phyloP scores from a whole-genome alignment of 2,329 filamentous ascomycete species.

The Emmonsiellopsis sp. region DNA sequence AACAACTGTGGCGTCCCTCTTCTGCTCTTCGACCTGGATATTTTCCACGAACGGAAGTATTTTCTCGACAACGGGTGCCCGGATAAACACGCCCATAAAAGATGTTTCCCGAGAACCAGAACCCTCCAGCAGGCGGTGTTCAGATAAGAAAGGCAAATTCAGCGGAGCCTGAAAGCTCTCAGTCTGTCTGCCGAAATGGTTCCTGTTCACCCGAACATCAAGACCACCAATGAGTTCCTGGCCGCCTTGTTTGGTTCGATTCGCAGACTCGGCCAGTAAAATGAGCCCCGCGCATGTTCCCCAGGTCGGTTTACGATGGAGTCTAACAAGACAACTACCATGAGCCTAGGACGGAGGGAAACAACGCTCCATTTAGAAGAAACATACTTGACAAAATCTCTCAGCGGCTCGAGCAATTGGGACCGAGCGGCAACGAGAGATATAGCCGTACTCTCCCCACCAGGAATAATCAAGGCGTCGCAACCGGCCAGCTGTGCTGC shows the following conservation, averaged over 20 bases:
- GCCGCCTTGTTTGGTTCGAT: slow-evolving; percentile 78
- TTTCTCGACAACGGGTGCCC: slow-evolving; percentile 85
- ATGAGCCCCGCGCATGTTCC: slow-evolving; percentile 95
- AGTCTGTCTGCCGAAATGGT: slow-evolving; percentile 88
- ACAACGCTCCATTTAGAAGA: neutral
- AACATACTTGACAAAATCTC: slow-evolving; percentile 78
- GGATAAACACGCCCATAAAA: slow-evolving; percentile 84
- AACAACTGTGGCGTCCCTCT: slow-evolving; percentile 43
- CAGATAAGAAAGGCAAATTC: slow-evolving; percentile 58
- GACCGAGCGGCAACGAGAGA: slow-evolving; percentile 77
- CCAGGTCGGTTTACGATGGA: slow-evolving; percentile 75
- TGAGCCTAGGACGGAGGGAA: neutral
- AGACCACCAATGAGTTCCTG: slow-evolving; percentile 90
- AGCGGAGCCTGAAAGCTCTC: slow-evolving; percentile 79
- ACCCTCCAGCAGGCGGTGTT: slow-evolving; percentile 15
- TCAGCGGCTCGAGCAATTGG: slow-evolving; percentile 69
- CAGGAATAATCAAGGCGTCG: slow-evolving; percentile 79
- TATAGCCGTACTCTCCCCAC: slow-evolving; percentile 91
- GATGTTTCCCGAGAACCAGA: slow-evolving; percentile 21
- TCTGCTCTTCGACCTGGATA: slow-evolving; percentile 42
- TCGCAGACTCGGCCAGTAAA: slow-evolving; percentile 76
- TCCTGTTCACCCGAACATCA: slow-evolving; percentile 81
- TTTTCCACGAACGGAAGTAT: slow-evolving; percentile 49
- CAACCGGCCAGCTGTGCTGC: slow-evolving; percentile 59
- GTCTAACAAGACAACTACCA: slow-evolving; percentile 38